A percentile compares a stretch with the other conserved stretches of the same genome.
Conservation (phyloP, 106 monocot genomes). For the Dioscorea dumetorum region DNA sequence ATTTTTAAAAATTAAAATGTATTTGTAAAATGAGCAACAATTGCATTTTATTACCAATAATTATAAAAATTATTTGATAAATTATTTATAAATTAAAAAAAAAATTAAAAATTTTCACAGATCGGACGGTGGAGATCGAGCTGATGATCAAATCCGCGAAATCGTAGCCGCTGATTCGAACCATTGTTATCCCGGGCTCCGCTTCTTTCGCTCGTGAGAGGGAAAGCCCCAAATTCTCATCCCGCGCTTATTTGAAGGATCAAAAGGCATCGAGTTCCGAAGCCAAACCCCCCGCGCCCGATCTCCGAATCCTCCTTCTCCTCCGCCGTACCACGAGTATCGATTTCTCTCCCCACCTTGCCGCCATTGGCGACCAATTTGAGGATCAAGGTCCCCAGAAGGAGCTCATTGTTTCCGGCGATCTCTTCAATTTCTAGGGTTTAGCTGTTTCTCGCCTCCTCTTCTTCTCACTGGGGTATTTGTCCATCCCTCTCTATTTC, state of each 20-base stretch:
- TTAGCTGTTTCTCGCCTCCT: background rate
- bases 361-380: background rate
- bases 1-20: too few relatives aligned
- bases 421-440: constrained; percentile 1
- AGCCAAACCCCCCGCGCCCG: background rate
- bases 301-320: background rate
- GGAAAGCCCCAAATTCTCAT: background rate
- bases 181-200: background rate
- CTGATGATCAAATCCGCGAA: background rate
- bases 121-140: background rate
- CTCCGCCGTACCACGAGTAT: background rate
- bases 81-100: background rate
- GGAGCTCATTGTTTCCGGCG: background rate
- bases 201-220: too few relatives aligned
- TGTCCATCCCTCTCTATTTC: background rate
- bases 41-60: too few relatives aligned
- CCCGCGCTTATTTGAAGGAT: background rate
- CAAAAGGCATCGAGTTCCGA: background rate
- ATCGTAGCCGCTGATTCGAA: background rate
- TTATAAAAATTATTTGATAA: background rate
- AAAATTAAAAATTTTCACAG: background rate
- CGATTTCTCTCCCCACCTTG: background rate
- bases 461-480: background rate
- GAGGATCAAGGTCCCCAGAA: background rate
- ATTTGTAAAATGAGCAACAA: too few relatives aligned